Evolutionary conservation across 345 rosid species (phyloP).

Genomic region (Anastatica hierochuntica): DNA sequence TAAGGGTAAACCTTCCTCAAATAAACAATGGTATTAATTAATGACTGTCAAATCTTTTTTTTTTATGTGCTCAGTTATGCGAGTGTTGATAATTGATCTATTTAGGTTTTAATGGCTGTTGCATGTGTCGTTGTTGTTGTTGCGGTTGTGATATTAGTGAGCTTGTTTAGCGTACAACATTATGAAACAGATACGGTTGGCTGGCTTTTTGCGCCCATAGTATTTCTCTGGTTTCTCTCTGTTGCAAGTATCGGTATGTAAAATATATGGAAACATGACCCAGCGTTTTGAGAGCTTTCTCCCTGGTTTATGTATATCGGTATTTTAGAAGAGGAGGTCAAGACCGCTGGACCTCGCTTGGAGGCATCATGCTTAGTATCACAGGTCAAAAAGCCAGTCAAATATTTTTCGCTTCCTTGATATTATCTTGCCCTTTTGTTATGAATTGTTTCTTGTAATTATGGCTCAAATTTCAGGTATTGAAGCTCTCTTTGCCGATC

Average conservation of each 20-base stretch:
- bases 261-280: slow-evolving; percentile 70
- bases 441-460: too few species aligned
- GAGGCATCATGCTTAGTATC: slow-evolving; percentile 87
- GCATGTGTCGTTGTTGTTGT: slow-evolving; percentile 67
- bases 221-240: slow-evolving; percentile 77
- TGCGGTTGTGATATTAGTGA: slow-evolving; percentile 73
- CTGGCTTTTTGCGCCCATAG: slow-evolving; percentile 93
- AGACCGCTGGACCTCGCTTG: slow-evolving; percentile 73
- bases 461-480: too few species aligned
- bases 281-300: slow-evolving; percentile 74
- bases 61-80: not conserved
- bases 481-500: slow-evolving; percentile 92
- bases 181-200: slow-evolving; percentile 82
- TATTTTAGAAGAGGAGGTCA: slow-evolving; percentile 66
- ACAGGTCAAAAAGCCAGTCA: too few species aligned
- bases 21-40: slow-evolving; percentile 47
- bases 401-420: too few species aligned
- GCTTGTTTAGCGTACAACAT: slow-evolving; percentile 81
- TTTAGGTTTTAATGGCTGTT: slow-evolving; percentile 4
- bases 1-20: slow-evolving; percentile 55
- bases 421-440: too few species aligned
- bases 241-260: slow-evolving; percentile 73
- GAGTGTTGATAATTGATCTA: not conserved
- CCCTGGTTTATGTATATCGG: slow-evolving; percentile 60
- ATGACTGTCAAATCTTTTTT: not conserved